Conservation (phyloP, 1,284 basidiomycete genomes). For the Prillingera fragicola region DNA sequence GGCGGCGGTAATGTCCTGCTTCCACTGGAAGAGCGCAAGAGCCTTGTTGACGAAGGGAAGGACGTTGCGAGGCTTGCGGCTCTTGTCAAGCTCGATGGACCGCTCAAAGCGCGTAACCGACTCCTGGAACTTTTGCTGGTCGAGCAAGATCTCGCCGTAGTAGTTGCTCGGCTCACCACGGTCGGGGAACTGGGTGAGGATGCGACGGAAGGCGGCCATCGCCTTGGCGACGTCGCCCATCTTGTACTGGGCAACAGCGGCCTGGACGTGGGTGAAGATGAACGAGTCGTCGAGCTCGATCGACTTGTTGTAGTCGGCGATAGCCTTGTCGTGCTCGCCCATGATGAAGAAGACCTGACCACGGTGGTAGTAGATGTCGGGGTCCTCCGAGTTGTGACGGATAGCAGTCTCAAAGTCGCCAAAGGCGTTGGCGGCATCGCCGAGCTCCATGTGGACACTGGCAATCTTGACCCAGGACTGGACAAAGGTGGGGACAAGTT, state of each 20-base stretch:
- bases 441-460: conserved; percentile 94
- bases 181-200: conserved; percentile 72
- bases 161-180: conserved; percentile 84
- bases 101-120: conserved; percentile 93
- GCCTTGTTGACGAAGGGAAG: conserved; percentile 96
- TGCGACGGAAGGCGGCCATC: conserved; percentile 83
- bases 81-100: conserved; percentile 81
- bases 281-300: conserved; percentile 64
- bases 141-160: conserved; percentile 90
- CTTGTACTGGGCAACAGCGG: conserved; percentile 97
- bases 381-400: conserved; percentile 72
- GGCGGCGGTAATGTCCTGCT: conserved; percentile 77
- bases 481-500: conserved; percentile 68
- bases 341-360: conserved; percentile 98
- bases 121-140: conserved; percentile 84
- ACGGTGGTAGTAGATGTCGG: conserved; percentile 98
- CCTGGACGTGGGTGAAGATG: conserved; percentile 67
- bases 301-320: conserved; percentile 85
- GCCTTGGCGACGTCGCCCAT: conserved; percentile 67
- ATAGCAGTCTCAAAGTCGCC: conserved; percentile 88
- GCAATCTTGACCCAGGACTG: conserved; percentile 97
- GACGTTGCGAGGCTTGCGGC: conserved; percentile 65
- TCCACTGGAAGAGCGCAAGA: conserved; percentile 91
- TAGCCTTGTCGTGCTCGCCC: conserved; percentile 78
- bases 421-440: conserved; percentile 70